Conservation (phyloP, 129 eudicot genomes). For the Arctium minus region DNA sequence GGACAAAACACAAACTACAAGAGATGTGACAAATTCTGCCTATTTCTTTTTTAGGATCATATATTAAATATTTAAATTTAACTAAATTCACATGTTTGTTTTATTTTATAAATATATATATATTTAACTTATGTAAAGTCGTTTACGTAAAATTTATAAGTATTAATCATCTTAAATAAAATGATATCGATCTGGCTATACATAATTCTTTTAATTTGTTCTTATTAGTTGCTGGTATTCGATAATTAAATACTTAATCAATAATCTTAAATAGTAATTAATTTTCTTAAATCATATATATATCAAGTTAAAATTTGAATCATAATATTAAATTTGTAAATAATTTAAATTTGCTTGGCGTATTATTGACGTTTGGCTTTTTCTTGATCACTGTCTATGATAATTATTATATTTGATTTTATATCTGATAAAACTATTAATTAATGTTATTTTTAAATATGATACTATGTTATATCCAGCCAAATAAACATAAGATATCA, state of each 20-base stretch:
- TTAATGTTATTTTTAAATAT: no score
- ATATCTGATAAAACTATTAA: neutral
- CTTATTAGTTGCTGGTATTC: neutral
- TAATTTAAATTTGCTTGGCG: neutral
- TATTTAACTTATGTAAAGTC: neutral
- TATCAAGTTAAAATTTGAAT: neutral
- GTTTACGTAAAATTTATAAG: no score
- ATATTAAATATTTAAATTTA: neutral
- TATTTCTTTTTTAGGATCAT: constrained; percentile 11
- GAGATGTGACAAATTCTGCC: constrained; percentile 24
- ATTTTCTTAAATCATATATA: no score
- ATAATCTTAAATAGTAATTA: no score
- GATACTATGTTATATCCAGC: no score
- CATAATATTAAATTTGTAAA: neutral
- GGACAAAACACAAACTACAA: constrained; percentile 33
- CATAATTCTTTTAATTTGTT: no score
- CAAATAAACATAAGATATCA: neutral
- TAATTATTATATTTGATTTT: neutral
- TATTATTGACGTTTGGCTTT: constrained; percentile 16
- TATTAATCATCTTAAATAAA: neutral
- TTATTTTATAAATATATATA: neutral
- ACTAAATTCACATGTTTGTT: neutral
- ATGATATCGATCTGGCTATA: neutral
- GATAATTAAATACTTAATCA: neutral
- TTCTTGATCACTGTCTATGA: neutral